Base-by-base conservation (phyloP, 495 filamentous ascomycete genomes). In the Cetradonia linearis region DNA sequence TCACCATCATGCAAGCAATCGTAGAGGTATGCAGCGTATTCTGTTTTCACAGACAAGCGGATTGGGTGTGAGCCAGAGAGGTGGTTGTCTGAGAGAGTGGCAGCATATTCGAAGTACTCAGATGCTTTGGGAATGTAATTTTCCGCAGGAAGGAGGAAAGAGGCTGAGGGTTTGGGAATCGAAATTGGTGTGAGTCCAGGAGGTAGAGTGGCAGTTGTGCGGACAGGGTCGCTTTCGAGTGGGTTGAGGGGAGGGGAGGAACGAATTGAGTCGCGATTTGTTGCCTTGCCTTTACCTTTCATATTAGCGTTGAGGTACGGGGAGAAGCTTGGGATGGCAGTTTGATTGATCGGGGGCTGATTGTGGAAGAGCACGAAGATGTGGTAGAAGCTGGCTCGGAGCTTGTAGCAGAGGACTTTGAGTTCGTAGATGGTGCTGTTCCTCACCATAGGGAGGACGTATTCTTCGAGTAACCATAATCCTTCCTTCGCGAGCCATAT, bases 361-460 rank as follows among this genome's bases (percentile, higher is more conserved):
- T 96, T 95, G 74, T 95, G 89, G 69, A 96, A 98, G 18, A 96
- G 79, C 55, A 95, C 95, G 68, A 95, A 96, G 61, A 98, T 89
- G 74, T 98, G 93, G 66, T 93, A 92, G 67, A 96, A 95, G 30
- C 86, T 91, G 7, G 94, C 93, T 60, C 89, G 84, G 25, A 98
- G 80, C 73, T 97, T 98, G 72, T 87, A 87, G 9, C 87, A 83
- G 55, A 98, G 81, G 11, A 97, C 91, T 65, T 89, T 89, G 25
- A 91, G 80, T 70, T 88, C 91, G 64, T 53, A 60, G 66, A 83
- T 71, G 65, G 83, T 85, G 31, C 49, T 52, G 42, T 78, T 74
- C 28, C 80, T 76, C 0, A 91, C 83, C 78, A 88, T 82, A 2
- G 91, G 91, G 5, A 96, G 72, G 44, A 98, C 83, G 68, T 87